Base-by-base conservation (phyloP, 129 eudicot species). In the Tagetes erecta region DNA sequence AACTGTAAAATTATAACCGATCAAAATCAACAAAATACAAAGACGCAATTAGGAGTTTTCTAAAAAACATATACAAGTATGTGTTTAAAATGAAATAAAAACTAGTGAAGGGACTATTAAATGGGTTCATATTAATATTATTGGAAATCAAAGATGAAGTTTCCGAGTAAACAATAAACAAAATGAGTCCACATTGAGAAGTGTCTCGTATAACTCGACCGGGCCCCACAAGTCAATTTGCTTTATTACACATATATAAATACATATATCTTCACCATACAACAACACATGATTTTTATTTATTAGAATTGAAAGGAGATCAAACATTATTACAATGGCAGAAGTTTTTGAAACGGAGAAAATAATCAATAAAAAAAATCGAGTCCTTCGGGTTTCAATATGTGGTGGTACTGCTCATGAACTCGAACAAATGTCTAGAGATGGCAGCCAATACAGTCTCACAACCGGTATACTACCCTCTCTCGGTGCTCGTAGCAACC, bases 401-500 rank as follows among this genome's bases (percentile, higher is more conserved):
- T 88, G 91, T 37, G 89, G 85, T 45, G 84, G 75, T 33, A 78
- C 76, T 6, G 80, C 76, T 6, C 60, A 81, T 36, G 95, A 84
- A 65, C 76, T 91, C 7, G 91, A 87, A 60, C 88, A 91, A 76
- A 34, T 91, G 20, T 91, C 97, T 0, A 77, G 88, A 76, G 92
- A 88, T 64, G 86, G 88, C 11, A 91, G 97, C 71, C 92, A 86
- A 31, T 91, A 75, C 53, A 83, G 87, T 70, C 40, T 83, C 8
- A 73, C 87, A 33, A 64, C 65, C 51, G 87, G 89, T 36, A 68
- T 86, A 20, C 71, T 89, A 12, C 96, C 91, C 4, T 73, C 96
- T n/a, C 91, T 86, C 5, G 91, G 91, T 10, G 89, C 87, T 1
- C 78, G 69, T 34, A 80, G 76, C 51, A 67, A 78, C 5, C 89